phyloP scores from a whole-genome alignment of 2,329 filamentous ascomycete species.

The Trichoderma sp. region DNA sequence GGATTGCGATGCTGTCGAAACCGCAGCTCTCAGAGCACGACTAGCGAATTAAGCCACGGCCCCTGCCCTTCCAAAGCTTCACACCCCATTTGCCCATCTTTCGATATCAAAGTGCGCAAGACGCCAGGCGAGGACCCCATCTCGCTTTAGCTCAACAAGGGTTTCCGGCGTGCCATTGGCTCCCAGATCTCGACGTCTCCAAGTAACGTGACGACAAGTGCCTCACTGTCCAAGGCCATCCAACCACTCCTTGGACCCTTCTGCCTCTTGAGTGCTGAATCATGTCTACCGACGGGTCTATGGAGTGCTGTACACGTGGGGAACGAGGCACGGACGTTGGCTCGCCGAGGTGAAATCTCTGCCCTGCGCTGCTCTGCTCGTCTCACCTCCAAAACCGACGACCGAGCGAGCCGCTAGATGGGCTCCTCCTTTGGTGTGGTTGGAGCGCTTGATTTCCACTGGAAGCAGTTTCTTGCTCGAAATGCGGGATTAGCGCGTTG shows the following conservation, averaged over 20 bases:
- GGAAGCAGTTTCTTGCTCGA: background rate
- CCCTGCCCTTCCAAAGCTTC: background rate
- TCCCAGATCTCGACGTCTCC: constrained; percentile 29
- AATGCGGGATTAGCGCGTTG: constrained; percentile 33
- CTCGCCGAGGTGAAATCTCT: constrained; percentile 4
- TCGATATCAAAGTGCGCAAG: constrained; percentile 1
- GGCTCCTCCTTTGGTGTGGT: constrained; percentile 3
- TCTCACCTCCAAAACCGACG: background rate
- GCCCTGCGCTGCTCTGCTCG: constrained; percentile 1
- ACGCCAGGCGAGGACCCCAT: background rate
- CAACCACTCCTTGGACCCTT: background rate
- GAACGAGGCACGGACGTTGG: background rate
- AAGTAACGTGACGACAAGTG: constrained; percentile 33
- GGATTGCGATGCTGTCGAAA: background rate
- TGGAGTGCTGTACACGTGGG: constrained; percentile 8
- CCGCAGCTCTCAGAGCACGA: background rate
- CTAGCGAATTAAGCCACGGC: background rate
- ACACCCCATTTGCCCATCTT: constrained; percentile 8
- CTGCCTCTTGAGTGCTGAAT: constrained; percentile 1
- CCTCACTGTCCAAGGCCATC: constrained; percentile 5
- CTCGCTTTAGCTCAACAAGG: constrained; percentile 30
- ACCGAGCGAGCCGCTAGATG: constrained; percentile 7
- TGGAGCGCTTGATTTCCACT: constrained; percentile 7
- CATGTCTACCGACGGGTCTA: background rate
- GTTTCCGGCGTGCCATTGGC: constrained; percentile 35